Evolutionary conservation across 192 early-diverging fungal species (phyloP).

Genomic region (Dispira simplex): DNA sequence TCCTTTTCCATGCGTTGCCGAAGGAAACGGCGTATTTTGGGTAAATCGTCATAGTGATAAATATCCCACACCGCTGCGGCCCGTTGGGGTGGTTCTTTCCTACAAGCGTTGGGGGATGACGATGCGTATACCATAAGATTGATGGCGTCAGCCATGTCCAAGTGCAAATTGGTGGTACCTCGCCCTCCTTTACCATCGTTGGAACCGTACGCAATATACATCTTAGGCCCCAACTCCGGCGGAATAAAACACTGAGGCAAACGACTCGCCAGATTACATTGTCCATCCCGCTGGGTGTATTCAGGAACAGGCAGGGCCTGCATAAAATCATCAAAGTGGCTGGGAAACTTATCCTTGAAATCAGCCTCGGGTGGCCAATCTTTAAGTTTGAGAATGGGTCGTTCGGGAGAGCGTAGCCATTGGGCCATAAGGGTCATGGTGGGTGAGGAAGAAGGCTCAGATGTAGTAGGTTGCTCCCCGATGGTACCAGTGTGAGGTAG

Average conservation of each 20-base stretch:
- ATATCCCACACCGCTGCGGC: slow-evolving; percentile 50
- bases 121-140: slow-evolving; percentile 53
- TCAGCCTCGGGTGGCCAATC: slow-evolving; percentile 52
- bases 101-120: slow-evolving; percentile 1
- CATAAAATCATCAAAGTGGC: slow-evolving; percentile 38
- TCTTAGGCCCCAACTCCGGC: slow-evolving; percentile 59
- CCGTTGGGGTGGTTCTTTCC: neutral
- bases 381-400: slow-evolving; percentile 30
- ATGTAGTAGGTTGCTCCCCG: slow-evolving; percentile 10
- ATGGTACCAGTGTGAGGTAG: slow-evolving; percentile 9
- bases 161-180: slow-evolving; percentile 60
- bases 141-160: slow-evolving; percentile 66
- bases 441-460: neutral
- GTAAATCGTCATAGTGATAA: slow-evolving; percentile 24
- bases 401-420: neutral
- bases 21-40: slow-evolving; percentile 24
- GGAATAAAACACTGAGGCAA: slow-evolving; percentile 36
- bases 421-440: neutral
- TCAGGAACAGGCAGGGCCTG: slow-evolving; percentile 32
- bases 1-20: slow-evolving; percentile 11
- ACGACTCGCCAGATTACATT: slow-evolving; percentile 37
- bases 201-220: slow-evolving; percentile 57
- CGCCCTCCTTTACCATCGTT: slow-evolving; percentile 26
- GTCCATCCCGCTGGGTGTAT: slow-evolving; percentile 34
- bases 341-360: slow-evolving; percentile 34